phyloP scores from a whole-genome alignment of 805 yeast genomes.

The Myxozyma geophila region DNA sequence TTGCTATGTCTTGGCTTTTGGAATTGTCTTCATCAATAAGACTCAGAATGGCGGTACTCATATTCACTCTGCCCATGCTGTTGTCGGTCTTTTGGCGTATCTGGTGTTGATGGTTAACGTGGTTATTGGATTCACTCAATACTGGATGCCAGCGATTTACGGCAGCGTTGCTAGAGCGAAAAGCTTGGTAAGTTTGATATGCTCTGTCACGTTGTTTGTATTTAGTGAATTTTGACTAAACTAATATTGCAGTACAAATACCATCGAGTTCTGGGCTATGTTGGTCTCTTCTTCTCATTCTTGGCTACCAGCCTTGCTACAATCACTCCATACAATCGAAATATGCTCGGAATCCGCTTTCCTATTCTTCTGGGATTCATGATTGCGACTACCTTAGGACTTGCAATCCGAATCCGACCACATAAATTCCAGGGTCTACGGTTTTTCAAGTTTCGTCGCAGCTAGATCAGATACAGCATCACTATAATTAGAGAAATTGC shows the following conservation, averaged over 20 bases:
- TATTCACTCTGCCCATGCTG: slow-evolving; percentile 42
- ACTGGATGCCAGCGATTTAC: slow-evolving; percentile 41
- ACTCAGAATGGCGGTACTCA: slow-evolving; percentile 38
- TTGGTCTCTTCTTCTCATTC: slow-evolving; percentile 16
- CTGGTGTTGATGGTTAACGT: slow-evolving; percentile 28
- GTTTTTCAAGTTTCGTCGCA: slow-evolving; percentile 5
- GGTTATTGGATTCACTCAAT: slow-evolving; percentile 40
- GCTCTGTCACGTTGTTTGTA: too few relatives aligned
- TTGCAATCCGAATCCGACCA: slow-evolving; percentile 30
- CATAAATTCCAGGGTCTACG: slow-evolving; percentile 29
- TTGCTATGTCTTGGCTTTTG: slow-evolving; percentile 35
- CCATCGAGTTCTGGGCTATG: slow-evolving; percentile 42
- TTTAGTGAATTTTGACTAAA: background rate
- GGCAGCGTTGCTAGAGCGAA: slow-evolving; percentile 41
- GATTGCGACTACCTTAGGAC: slow-evolving; percentile 20
- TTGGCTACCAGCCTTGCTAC: slow-evolving; percentile 18
- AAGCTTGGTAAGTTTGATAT: slow-evolving; percentile 21
- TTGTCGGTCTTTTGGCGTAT: slow-evolving; percentile 39
- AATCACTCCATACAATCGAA: slow-evolving; percentile 25
- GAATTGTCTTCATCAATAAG: slow-evolving; percentile 40
- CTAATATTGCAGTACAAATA: slow-evolving; percentile 36
- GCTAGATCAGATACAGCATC: background rate
- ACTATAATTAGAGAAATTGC: background rate
- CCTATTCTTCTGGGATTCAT: slow-evolving; percentile 18
- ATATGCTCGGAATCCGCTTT: slow-evolving; percentile 17